Conservation (phyloP, 129 eudicot genomes). For the Centella asiatica region DNA sequence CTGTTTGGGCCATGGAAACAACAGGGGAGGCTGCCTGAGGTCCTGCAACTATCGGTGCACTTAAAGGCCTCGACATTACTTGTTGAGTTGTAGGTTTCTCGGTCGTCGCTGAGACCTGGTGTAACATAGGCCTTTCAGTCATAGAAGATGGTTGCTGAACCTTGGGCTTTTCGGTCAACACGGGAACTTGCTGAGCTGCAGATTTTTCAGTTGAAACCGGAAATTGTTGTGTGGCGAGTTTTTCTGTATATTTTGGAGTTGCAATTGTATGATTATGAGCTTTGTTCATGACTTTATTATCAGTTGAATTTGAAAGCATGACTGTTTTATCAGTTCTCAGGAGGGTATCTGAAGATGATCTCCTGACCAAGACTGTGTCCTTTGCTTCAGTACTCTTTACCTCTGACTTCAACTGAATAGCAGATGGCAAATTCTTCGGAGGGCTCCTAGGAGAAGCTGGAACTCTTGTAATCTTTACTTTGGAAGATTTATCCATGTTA, state of each 20-base stretch:
- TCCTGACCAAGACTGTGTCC: constrained; percentile 30
- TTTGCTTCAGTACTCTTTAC: constrained; percentile 14
- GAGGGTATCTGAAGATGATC: constrained; percentile 31
- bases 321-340: constrained; percentile 33
- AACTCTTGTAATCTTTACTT: constrained; percentile 21
- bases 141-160: constrained; percentile 16
- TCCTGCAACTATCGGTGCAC: constrained; percentile 70
- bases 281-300: constrained; percentile 20
- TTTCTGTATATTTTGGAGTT: constrained; percentile 43
- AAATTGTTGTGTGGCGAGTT: constrained; percentile 21
- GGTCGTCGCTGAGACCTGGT: constrained; percentile 12
- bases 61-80: constrained; percentile 74
- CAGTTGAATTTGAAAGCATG: constrained; percentile 18
- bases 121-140: constrained; percentile 42
- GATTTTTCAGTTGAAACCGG: constrained; percentile 18
- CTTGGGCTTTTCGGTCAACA: constrained; percentile 20
- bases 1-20: constrained; percentile 54
- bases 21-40: constrained; percentile 42
- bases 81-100: constrained; percentile 30
- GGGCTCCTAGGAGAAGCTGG: constrained; percentile 49
- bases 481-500: constrained; percentile 26
- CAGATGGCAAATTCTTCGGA: constrained; percentile 30
- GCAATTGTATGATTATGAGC: constrained; percentile 27
- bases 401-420: constrained; percentile 25
- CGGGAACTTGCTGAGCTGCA: constrained; percentile 11